A percentile compares a stretch with the other conserved stretches of the same genome.
Conservation (phyloP, 495 filamentous ascomycete species). For the Hypoxylon lenormandii region DNA sequence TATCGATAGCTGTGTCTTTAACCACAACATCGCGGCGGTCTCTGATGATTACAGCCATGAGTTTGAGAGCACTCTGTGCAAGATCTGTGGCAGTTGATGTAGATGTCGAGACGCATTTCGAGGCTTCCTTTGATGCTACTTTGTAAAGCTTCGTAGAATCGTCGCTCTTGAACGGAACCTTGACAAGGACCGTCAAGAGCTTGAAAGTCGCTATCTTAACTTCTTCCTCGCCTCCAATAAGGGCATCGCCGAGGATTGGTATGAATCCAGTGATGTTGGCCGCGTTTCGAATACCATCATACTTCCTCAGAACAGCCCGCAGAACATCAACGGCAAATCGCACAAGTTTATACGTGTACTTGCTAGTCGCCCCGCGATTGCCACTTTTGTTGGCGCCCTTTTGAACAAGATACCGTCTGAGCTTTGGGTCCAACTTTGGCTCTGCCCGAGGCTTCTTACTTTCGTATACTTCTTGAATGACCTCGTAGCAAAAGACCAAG, state of each 20-base stretch:
- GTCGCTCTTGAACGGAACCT: constrained; percentile 80
- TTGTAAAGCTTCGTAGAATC: constrained; percentile 80
- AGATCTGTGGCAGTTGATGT: constrained; percentile 82
- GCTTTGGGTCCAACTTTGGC: constrained; percentile 67
- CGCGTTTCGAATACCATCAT: constrained; percentile 79
- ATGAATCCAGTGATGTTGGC: constrained; percentile 84
- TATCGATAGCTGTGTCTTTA: constrained; percentile 83
- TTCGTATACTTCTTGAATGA: constrained; percentile 86
- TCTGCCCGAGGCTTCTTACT: constrained; percentile 60
- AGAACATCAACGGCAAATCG: constrained; percentile 89
- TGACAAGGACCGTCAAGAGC: constrained; percentile 83
- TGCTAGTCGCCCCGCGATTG: constrained; percentile 72
- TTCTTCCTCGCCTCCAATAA: constrained; percentile 86
- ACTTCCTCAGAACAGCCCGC: constrained; percentile 81
- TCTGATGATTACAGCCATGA: constrained; percentile 84
- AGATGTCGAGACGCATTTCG: constrained; percentile 72
- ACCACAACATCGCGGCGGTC: constrained; percentile 79
- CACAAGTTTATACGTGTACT: constrained; percentile 83
- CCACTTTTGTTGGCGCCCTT: constrained; percentile 77
- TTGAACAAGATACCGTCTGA: constrained; percentile 80
- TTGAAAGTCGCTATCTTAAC: constrained; percentile 86
- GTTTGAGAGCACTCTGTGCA: constrained; percentile 84
- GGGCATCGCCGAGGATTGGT: constrained; percentile 85
- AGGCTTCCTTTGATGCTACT: constrained; percentile 80
- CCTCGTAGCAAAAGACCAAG: constrained; percentile 91